Evolutionary conservation across 2,329 filamentous ascomycete genomes (phyloP).

Genomic region (Venturiaceae sp.): DNA sequence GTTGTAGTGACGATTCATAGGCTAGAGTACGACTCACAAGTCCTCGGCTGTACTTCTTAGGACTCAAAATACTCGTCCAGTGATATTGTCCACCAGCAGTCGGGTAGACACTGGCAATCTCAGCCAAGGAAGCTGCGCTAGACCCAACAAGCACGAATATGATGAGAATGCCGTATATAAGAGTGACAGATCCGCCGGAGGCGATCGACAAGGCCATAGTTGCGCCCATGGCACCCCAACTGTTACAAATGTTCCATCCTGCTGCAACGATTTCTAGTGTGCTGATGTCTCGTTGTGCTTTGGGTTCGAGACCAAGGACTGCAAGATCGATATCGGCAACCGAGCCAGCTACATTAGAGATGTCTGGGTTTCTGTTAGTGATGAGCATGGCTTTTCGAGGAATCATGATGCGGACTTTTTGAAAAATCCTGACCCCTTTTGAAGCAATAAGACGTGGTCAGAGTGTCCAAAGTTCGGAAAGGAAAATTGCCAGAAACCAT

Average conservation of each 20-base stretch:
- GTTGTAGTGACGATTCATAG: too few relatives aligned
- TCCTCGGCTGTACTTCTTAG: constrained; percentile 5
- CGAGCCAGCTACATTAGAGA: neutral
- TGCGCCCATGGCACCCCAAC: neutral
- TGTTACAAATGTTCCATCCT: constrained; percentile 1
- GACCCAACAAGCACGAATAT: constrained; percentile 47
- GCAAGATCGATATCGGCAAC: neutral
- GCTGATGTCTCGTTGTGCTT: neutral
- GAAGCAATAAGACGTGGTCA: too few relatives aligned
- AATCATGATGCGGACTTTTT: too few relatives aligned
- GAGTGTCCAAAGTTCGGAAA: too few relatives aligned
- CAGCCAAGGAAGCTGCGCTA: constrained; percentile 23
- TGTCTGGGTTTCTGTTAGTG: neutral
- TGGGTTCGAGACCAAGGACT: neutral
- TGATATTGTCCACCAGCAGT: constrained; percentile 31
- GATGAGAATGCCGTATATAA: constrained; percentile 59
- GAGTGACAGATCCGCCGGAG: constrained; percentile 53
- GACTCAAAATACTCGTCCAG: constrained; percentile 21
- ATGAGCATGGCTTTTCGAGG: too few relatives aligned
- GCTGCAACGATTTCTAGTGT: neutral
- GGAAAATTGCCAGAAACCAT: too few relatives aligned
- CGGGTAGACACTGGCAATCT: constrained; percentile 26
- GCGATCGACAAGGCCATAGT: neutral
- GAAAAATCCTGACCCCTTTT: too few relatives aligned
- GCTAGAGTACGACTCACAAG: neutral